phyloP scores from a whole-genome alignment of 2,329 filamentous ascomycete genomes.

The Hypoxylon sp. region DNA sequence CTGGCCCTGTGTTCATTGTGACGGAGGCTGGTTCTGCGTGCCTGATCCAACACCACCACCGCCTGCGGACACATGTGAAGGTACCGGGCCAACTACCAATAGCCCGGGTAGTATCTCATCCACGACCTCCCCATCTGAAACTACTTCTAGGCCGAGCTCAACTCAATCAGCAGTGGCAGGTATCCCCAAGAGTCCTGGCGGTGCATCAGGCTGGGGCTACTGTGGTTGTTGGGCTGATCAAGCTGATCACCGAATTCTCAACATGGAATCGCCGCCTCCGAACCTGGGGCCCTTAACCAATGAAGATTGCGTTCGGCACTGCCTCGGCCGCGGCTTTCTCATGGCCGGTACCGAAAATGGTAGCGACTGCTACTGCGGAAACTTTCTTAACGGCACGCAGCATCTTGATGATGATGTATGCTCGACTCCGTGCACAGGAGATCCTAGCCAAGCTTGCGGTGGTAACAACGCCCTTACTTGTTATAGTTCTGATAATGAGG shows the following conservation, averaged over 20 bases:
- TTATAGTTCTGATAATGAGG: conserved; percentile 59
- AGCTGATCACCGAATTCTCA: conserved; percentile 46
- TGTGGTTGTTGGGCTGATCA: conserved; percentile 55
- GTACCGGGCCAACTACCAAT: conserved; percentile 36
- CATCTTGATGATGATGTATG: conserved; percentile 63
- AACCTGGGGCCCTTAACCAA: conserved; percentile 49
- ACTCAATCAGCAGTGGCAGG: conserved; percentile 18
- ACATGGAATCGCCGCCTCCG: conserved; percentile 29
- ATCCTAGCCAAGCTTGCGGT: conserved; percentile 65
- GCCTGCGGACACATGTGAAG: conserved; percentile 35
- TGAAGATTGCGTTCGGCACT: conserved; percentile 63
- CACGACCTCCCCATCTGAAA: not conserved
- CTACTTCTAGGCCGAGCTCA: conserved; percentile 3
- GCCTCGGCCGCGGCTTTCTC: conserved; percentile 60
- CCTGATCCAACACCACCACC: conserved; percentile 46
- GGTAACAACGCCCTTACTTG: conserved; percentile 63
- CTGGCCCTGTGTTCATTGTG: conserved; percentile 57
- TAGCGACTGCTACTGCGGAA: conserved; percentile 65
- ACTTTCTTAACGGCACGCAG: conserved; percentile 57
- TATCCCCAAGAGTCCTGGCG: conserved; percentile 42
- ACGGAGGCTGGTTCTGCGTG: conserved; percentile 58
- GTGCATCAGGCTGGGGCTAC: conserved; percentile 50
- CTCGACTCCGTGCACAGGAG: conserved; percentile 65
- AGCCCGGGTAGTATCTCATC: conserved; percentile 30
- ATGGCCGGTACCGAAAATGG: conserved; percentile 66